Percentiles rank a stretch among this genome's conserved stretches.
These are phyloP conservation scores for Eucalyptus leucophloia DNA, from an alignment of 345 rosid species.

Conservation along the genomic window DNA sequence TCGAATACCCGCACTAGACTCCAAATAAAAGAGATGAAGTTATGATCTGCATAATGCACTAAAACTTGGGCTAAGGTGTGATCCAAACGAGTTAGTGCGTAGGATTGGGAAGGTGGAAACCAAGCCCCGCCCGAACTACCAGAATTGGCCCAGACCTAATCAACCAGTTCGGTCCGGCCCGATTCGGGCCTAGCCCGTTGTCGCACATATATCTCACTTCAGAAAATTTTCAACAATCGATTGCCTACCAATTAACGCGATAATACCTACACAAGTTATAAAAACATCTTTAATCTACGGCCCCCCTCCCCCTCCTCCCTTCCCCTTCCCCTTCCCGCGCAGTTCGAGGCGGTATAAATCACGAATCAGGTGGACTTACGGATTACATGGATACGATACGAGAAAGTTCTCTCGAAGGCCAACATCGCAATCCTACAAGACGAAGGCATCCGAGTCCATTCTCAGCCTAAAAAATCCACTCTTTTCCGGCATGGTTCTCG, in stretches of 20 bases:
- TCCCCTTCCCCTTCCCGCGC: no score
- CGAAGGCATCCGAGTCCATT: background rate
- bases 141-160: background rate
- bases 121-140: background rate
- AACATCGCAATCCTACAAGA: background rate
- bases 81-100: background rate
- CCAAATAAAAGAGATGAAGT: background rate
- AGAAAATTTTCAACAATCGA: background rate
- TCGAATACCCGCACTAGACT: background rate
- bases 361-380: background rate
- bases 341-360: background rate
- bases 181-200: background rate
- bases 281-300: background rate
- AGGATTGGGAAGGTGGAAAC: background rate
- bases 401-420: background rate
- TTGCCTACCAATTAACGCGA: background rate
- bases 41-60: background rate
- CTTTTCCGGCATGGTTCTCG: background rate
- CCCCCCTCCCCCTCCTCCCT: background rate
- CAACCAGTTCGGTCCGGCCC: background rate
- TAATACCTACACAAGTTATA: background rate
- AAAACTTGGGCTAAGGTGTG: background rate
- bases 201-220: background rate
- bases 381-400: background rate
- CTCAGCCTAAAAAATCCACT: background rate